Evolutionary conservation across 805 yeast genomes (phyloP).

Genomic region (Komagataella populi): DNA sequence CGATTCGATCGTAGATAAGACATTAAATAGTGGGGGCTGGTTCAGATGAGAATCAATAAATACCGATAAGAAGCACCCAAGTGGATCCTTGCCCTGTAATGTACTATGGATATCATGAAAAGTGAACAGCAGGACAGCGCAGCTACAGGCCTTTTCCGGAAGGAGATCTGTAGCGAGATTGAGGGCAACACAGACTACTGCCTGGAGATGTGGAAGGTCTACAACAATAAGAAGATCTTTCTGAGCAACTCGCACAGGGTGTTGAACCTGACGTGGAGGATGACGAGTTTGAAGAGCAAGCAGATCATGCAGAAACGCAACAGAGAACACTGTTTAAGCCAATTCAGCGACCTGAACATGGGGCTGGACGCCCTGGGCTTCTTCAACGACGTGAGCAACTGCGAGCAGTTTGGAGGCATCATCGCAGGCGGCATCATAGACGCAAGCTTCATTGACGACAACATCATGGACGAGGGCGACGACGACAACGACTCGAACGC

Average conservation of each 20-base stretch:
- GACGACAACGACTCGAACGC: not conserved
- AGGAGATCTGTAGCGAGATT: not conserved
- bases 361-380: not conserved
- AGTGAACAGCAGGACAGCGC: not conserved
- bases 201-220: conserved; percentile 21
- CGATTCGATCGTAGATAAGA: not conserved
- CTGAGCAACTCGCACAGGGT: conserved; percentile 20
- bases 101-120: not conserved
- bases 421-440: not conserved
- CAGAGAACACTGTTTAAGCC: not conserved
- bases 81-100: not conserved
- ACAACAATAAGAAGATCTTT: conserved; percentile 18
- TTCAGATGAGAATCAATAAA: not conserved
- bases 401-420: not conserved
- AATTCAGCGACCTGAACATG: not conserved
- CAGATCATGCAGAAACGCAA: not conserved
- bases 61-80: not conserved
- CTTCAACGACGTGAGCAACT: not conserved
- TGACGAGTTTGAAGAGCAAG: not conserved
- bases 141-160: not conserved
- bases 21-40: not conserved
- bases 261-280: conserved; percentile 20
- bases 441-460: not conserved
- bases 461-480: not conserved
- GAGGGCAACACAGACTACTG: not conserved